Conservation (phyloP, 179 eudicot species). For the Vitellaria paradoxa region DNA sequence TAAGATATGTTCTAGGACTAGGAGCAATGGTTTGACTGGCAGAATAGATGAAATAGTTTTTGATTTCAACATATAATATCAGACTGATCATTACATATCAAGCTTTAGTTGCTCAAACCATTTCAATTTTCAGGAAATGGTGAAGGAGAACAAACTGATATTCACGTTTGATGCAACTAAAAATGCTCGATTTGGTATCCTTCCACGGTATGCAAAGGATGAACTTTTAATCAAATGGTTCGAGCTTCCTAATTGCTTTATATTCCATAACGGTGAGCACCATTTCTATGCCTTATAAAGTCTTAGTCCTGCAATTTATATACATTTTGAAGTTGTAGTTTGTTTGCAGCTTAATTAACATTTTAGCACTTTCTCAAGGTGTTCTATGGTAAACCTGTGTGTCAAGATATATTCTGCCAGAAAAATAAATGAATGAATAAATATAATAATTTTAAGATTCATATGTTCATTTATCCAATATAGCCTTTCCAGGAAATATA, state of each 20-base stretch:
- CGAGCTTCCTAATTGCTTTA: constrained; percentile 94
- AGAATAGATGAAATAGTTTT: neutral
- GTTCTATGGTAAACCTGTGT: neutral
- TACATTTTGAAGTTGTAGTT: neutral
- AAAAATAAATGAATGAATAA: neutral
- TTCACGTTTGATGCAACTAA: constrained; percentile 71
- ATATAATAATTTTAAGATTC: neutral
- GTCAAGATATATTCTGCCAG: neutral
- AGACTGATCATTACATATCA: neutral
- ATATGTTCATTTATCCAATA: neutral
- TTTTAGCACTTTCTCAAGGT: neutral
- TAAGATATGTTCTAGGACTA: neutral
- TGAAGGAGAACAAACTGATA: constrained; percentile 63
- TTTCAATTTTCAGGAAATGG: constrained; percentile 75
- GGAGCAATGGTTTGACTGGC: neutral
- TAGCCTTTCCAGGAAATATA: neutral
- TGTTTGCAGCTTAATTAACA: neutral
- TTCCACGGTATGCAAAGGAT: constrained; percentile 91
- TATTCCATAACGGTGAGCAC: constrained; percentile 87
- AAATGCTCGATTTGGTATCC: constrained; percentile 82
- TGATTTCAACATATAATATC: neutral
- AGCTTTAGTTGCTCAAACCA: neutral
- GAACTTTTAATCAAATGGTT: constrained; percentile 88
- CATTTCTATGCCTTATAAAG: constrained; percentile 2
- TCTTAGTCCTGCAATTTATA: neutral